These are phyloP conservation scores for Penicillium antarcticum DNA, from an alignment of 495 filamentous ascomycete species.

Conservation along the genomic window DNA sequence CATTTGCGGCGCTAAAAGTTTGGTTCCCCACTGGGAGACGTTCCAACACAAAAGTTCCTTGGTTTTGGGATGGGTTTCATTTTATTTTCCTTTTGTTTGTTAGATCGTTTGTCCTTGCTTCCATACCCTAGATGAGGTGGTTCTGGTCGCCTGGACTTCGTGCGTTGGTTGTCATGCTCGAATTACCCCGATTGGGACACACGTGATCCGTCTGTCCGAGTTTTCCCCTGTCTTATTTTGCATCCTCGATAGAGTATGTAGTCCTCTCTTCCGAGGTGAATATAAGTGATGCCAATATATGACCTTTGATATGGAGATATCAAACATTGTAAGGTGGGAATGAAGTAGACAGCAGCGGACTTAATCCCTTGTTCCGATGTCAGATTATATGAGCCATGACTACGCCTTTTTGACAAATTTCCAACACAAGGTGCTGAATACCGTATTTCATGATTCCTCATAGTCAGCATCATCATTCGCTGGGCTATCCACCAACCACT, in stretches of 20 bases:
- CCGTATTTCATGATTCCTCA: too few species aligned
- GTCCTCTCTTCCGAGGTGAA: conserved; percentile 11
- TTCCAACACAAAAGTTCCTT: conserved; percentile 8
- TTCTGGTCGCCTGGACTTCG: conserved; percentile 2
- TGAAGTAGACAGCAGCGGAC: too few species aligned
- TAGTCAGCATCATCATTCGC: too few species aligned
- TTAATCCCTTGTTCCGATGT: too few species aligned
- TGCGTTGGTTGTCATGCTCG: conserved; percentile 8
- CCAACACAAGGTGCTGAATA: too few species aligned
- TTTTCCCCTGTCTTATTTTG: conserved; percentile 6
- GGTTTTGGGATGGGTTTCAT: conserved; percentile 9
- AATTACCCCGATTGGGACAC: conserved; percentile 4
- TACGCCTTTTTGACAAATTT: too few species aligned
- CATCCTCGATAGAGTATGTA: conserved; percentile 20
- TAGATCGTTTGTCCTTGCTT: conserved; percentile 19
- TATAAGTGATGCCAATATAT: conserved; percentile 3
- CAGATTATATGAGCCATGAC: too few species aligned
- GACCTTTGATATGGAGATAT: background rate
- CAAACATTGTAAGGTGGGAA: too few species aligned
- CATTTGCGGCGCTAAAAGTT: conserved; percentile 18
- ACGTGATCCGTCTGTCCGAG: conserved; percentile 4
- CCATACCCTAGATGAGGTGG: conserved; percentile 4
- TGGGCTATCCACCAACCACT: conserved; percentile 4
- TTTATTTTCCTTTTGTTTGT: conserved; percentile 10
- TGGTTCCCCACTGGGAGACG: conserved; percentile 7